Evolutionary conservation across 345 rosid species (phyloP), one percentile per base, ranked within the genome.

Genomic region (Salix viminalis): DNA sequence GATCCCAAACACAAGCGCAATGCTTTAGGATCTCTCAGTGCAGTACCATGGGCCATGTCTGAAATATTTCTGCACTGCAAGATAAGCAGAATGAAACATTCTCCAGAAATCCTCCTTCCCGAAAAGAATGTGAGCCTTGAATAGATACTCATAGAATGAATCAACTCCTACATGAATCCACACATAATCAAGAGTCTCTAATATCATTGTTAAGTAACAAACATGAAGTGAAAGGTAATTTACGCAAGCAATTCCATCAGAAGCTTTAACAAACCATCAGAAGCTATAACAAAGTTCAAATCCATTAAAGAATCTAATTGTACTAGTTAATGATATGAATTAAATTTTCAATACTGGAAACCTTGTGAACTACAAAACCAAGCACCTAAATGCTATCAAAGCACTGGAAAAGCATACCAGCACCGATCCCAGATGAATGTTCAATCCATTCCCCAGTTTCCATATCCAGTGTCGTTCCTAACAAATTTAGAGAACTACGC

Each of bases 61-160:
- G 86, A 93, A 95, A 83, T 93, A 85, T 74, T 93, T 95, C 90
- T 95, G 99, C 75, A 87, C 97, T 37, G 91, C 97, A 30, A 90
- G 82, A 91, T 95, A 95, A 54, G 97, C 97, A 60, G 97, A 84
- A 76, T 87, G 92, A 87, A 95, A 95, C 97, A 95, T 95, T 83
- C 82, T 90, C 99, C 99, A 95, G 72, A 88, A 89, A 74, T 93
- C 99, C 79, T 92, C 97, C 89, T 95, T 95, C 61, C 99, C 99
- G 9, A 93, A 95, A 73, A 93, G 95, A 82, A 95, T 88, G 85
- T 91, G 86, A 79, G 97, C 99, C 86, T 95, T 95, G 86, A 84
- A 83, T 77, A 95, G 89, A 80, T 95, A 95, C 85, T 95, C 97
- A 74, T 95, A 95, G 87, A 93, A 95, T 69, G 99, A 95, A 85